phyloP scores from a whole-genome alignment of 441 rosid species.

The Corymbia calophylla region DNA sequence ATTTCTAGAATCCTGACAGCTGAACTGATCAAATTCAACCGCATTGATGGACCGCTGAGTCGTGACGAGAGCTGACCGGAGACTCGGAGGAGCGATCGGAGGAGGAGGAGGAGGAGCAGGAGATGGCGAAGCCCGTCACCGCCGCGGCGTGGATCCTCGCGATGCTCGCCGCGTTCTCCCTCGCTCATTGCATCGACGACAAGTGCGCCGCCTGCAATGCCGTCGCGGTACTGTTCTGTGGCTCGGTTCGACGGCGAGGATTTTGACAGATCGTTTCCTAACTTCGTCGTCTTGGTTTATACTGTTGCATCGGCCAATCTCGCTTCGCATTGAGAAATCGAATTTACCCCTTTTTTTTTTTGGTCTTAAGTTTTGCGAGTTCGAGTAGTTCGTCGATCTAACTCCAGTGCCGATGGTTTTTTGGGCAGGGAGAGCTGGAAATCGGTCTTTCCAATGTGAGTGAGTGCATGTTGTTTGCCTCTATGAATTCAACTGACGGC shows the following conservation, averaged over 20 bases:
- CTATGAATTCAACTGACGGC: background rate
- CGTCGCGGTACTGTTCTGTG: constrained; percentile 53
- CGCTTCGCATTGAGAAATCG: background rate
- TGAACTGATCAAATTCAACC: background rate
- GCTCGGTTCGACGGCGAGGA: background rate
- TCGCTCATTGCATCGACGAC: constrained; percentile 45
- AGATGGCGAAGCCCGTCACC: constrained; percentile 25
- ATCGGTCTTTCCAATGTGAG: constrained; percentile 67
- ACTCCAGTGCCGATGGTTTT: constrained; percentile 5
- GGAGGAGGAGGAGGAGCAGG: background rate
- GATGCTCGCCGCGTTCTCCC: constrained; percentile 20
- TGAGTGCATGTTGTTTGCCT: background rate
- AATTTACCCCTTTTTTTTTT: background rate
- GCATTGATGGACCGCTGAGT: background rate
- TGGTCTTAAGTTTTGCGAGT: background rate
- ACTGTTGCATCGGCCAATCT: background rate
- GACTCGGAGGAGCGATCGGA: background rate
- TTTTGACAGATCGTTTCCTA: background rate
- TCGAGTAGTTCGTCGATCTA: background rate
- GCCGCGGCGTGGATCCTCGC: constrained; percentile 23
- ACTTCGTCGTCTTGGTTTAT: background rate
- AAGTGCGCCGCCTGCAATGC: constrained; percentile 87
- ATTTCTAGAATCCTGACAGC: background rate
- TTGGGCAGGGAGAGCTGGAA: constrained; percentile 73
- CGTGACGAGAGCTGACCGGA: background rate